Base-by-base conservation (phyloP, 2,329 filamentous ascomycete species). In the Dichotomopilus funicola region DNA sequence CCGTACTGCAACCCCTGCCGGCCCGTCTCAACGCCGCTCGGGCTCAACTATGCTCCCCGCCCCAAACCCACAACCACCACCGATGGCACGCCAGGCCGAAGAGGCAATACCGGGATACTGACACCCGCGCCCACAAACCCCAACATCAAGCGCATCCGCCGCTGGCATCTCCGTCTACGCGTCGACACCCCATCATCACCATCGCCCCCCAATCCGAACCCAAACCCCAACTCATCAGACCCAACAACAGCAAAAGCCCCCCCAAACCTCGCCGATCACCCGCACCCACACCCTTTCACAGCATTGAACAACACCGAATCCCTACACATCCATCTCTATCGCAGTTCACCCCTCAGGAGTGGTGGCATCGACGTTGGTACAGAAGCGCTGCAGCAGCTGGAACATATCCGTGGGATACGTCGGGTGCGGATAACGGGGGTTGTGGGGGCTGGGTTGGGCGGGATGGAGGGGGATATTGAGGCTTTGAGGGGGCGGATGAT, bases 401-500 rank as follows among this genome's bases (percentile, higher is more conserved):
- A 77, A 65, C 68, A 65, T 5, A 71, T 78, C 34, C 60, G 75
- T 27, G 73, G 71, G 35, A 70, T 77, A 31, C 63, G 67, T 47
- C 57, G 60, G 10, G 72, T 72, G 6, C 59, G 56, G 6, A 64
- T 78, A 44, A 56, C 56, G 0, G 74, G 74, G 12, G 72, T 78
- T 44, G 56, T 57, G 0, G 74, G 74, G 12, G 72, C 71, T 27
- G 19, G 19, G 64, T 67, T 67, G 9, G 68, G 64, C 2, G 74
- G 73, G 40, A 74, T 75, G 46, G 71, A 73, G 55, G 67, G 66
- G n/a, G 77, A 78, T 54, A 64, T 72, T 4, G 54, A 53, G 7
- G 77, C 75, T 74, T 65, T 78, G 31, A 66, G 67, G 60, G 49
- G 49, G 49, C 75, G 77, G 72, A 69, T 60, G 45, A 54, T 31